These are phyloP conservation scores for Bremia lactucae DNA, from an alignment of 352 stramenopile species.

Conservation along the genomic window DNA sequence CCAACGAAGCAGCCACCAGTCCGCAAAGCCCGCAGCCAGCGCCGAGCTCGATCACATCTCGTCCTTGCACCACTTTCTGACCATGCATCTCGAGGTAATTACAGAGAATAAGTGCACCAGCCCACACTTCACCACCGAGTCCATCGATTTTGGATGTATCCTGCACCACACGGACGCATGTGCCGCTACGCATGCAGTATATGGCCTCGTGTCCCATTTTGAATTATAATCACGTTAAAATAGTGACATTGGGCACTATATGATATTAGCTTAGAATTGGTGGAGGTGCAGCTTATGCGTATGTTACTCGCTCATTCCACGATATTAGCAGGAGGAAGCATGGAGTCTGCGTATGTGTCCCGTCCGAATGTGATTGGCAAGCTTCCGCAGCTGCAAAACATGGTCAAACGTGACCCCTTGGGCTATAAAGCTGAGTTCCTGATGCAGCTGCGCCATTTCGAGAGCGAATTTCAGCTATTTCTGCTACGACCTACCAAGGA, in stretches of 20 bases:
- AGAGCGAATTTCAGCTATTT: conserved; percentile 94
- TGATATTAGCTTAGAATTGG: conserved; percentile 10
- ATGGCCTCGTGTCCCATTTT: conserved; percentile 30
- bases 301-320: background rate
- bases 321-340: conserved; percentile 10
- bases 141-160: conserved; percentile 45
- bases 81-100: conserved; percentile 29
- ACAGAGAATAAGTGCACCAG: conserved; percentile 41
- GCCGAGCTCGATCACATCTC: conserved; percentile 42
- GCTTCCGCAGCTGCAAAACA: conserved; percentile 96
- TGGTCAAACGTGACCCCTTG: conserved; percentile 95
- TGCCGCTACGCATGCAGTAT: conserved; percentile 13
- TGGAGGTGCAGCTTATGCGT: conserved; percentile 9
- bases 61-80: conserved; percentile 12
- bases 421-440: conserved; percentile 96
- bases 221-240: background rate
- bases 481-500: conserved; percentile 87
- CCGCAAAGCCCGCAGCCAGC: conserved; percentile 47
- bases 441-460: conserved; percentile 93
- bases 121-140: conserved; percentile 48
- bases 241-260: conserved; percentile 1
- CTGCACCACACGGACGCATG: conserved; percentile 32
- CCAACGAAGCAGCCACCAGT: conserved; percentile 30
- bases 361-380: conserved; percentile 83
- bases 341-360: conserved; percentile 63